These are phyloP conservation scores for Claviceps sorghi DNA, from an alignment of 2,329 filamentous ascomycete species.

Conservation along the genomic window DNA sequence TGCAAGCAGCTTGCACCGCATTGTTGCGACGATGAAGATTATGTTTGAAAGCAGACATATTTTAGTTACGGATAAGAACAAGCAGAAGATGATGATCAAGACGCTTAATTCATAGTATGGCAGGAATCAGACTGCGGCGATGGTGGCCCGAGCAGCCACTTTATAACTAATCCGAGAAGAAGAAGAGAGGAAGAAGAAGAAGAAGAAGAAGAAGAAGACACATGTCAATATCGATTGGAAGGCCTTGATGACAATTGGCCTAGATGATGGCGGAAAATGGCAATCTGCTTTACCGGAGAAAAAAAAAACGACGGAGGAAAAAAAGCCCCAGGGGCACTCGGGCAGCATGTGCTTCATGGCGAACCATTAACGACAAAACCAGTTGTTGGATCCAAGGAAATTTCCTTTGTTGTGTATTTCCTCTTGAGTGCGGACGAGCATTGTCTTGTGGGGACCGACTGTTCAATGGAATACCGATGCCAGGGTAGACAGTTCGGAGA, in stretches of 20 bases:
- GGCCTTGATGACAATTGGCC: not conserved
- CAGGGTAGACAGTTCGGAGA: slow-evolving; percentile 81
- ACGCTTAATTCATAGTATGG: slow-evolving; percentile 38
- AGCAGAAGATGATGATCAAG: slow-evolving; percentile 60
- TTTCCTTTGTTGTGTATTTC: not conserved
- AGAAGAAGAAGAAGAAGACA: not conserved
- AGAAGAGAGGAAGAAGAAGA: not conserved
- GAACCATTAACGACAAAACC: not conserved
- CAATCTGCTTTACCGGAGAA: slow-evolving; percentile 1
- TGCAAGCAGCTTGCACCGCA: slow-evolving; percentile 72
- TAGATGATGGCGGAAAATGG: not conserved
- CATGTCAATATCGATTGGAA: not conserved
- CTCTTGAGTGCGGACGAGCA: not conserved
- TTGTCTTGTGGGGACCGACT: not conserved
- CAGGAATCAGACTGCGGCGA: slow-evolving; percentile 1
- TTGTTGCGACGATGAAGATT: slow-evolving; percentile 60
- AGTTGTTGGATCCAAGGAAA: slow-evolving; percentile 1
- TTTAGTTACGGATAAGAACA: slow-evolving; percentile 52
- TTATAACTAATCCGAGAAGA: not conserved
- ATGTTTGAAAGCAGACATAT: slow-evolving; percentile 51
- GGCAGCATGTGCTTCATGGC: slow-evolving; percentile 1
- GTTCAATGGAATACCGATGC: slow-evolving; percentile 77
- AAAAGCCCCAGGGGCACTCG: not conserved
- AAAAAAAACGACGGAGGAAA: not conserved
- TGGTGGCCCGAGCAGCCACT: not conserved